Base-by-base conservation (phyloP, 495 filamentous ascomycete species). In the Neurospora sp. region DNA sequence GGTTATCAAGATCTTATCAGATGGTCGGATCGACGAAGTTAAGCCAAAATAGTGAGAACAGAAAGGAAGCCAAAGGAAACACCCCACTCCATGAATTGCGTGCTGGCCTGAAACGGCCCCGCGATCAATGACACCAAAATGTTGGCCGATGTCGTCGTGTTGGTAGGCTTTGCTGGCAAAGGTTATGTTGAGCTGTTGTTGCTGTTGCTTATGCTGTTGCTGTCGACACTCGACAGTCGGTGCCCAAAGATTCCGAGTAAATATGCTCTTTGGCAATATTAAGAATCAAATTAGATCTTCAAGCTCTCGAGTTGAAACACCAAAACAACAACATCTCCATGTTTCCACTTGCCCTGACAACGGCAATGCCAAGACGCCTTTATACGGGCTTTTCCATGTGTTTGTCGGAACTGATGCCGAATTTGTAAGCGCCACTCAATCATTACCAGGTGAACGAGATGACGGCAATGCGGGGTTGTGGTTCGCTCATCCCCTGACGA, bases 381-480 rank as follows among this genome's bases (percentile, higher is more conserved):
- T 23, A 48, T 11, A 23, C 44, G n/a, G n/a, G n/a, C 8, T 62
- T 62, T 62, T 35, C 23, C 54, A 66, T 59, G 27, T 62, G 54
- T 18, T 18, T 35, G 54, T 27, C 54, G 54, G 54, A 66, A 66
- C 14, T 66, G 54, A 31, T 66, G 27, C 54, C 54, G 54, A 66
- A 66, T 66, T 66, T 66, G 54, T 66, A 66, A 66, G 54, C 44
- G 44, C 54, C 54, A 66, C 54, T 66, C 54, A 37, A 66, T 66
- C 54, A 1, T 16, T 16, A 16, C 14, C 12, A 6, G 5, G 27
- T 35, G 54, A 62, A 62, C 54, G 27, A 66, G 42, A 75, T 77
- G 75, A 75, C 75, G 72, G 73, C 73, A 75, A 70, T 78, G 75
- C 75, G 76, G 77, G 75, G 76, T 74, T 72, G 35, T n/a, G 23